Evolutionary conservation across 768 basidiomycete genomes (phyloP).

Genomic region (Hygrophorus pudorinus): DNA sequence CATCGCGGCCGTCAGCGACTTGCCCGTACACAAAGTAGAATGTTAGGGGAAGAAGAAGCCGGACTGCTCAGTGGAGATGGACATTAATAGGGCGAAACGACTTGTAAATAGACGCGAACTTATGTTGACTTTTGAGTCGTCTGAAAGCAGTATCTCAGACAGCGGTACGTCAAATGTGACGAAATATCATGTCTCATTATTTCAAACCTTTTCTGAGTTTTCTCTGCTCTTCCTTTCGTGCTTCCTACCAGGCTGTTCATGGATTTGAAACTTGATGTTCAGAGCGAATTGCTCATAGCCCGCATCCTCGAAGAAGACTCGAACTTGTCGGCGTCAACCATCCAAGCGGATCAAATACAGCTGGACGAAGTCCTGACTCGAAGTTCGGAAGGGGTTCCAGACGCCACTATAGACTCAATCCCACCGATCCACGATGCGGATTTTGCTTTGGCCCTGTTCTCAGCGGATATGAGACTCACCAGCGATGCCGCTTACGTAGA

Average conservation of each 20-base stretch:
- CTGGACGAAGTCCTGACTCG: slow-evolving; percentile 18
- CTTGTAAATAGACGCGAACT: too few relatives aligned
- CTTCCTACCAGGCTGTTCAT: too few relatives aligned
- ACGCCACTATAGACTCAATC: not conserved
- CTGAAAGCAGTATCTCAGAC: too few relatives aligned
- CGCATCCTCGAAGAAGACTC: too few relatives aligned
- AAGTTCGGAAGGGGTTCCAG: slow-evolving; percentile 14
- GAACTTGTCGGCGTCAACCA: too few relatives aligned
- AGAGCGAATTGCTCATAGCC: too few relatives aligned
- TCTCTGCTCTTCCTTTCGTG: too few relatives aligned
- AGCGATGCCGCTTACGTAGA: slow-evolving; percentile 25
- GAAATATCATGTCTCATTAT: too few relatives aligned
- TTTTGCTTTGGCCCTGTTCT: slow-evolving; percentile 18
- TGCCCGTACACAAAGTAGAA: slow-evolving; percentile 13
- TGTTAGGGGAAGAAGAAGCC: slow-evolving; percentile 36
- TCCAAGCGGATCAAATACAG: slow-evolving; percentile 22
- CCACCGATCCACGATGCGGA: slow-evolving; percentile 15
- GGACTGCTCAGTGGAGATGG: slow-evolving; percentile 36
- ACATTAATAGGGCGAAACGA: not conserved
- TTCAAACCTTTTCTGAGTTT: too few relatives aligned
- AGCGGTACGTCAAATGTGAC: too few relatives aligned
- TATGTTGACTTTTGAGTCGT: too few relatives aligned
- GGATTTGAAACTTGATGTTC: too few relatives aligned
- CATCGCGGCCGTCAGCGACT: slow-evolving; percentile 18
- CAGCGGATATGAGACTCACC: slow-evolving; percentile 18